These are phyloP conservation scores for Pestalotiopsis sp. DNA, from an alignment of 2,329 filamentous ascomycete genomes.

Conservation along the genomic window DNA sequence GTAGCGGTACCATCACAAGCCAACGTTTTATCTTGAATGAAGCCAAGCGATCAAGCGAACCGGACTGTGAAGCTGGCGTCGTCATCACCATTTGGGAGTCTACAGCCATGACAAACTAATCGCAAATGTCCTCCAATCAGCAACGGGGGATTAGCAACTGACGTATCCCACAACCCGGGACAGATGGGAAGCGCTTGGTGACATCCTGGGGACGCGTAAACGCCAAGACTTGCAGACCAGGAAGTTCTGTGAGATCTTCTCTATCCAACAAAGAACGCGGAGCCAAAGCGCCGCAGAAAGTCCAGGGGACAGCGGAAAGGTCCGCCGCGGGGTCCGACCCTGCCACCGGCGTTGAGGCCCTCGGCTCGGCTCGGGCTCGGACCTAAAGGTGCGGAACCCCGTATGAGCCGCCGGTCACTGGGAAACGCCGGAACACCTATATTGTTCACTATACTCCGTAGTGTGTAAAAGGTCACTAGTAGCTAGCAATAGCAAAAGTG, in stretches of 20 bases:
- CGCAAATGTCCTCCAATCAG: slow-evolving; percentile 3
- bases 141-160: background rate
- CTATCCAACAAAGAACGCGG: background rate
- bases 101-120: background rate
- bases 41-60: background rate
- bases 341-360: background rate
- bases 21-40: background rate
- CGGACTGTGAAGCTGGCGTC: background rate
- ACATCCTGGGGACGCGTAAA: background rate
- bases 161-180: background rate
- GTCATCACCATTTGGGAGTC: background rate
- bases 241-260: background rate
- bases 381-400: background rate
- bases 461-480: no score
- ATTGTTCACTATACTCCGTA: no score
- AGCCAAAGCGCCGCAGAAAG: background rate
- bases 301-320: background rate
- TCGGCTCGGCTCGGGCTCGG: background rate
- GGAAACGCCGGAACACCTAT: background rate
- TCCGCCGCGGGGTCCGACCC: background rate
- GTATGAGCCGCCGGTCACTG: background rate
- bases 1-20: background rate
- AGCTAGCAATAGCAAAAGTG: no score
- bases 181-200: background rate
- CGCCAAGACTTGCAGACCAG: background rate